Percentiles rank a stretch among this genome's conserved stretches.
Conservation (phyloP, 2,329 filamentous ascomycete genomes). For the Scytalidium sp. region DNA sequence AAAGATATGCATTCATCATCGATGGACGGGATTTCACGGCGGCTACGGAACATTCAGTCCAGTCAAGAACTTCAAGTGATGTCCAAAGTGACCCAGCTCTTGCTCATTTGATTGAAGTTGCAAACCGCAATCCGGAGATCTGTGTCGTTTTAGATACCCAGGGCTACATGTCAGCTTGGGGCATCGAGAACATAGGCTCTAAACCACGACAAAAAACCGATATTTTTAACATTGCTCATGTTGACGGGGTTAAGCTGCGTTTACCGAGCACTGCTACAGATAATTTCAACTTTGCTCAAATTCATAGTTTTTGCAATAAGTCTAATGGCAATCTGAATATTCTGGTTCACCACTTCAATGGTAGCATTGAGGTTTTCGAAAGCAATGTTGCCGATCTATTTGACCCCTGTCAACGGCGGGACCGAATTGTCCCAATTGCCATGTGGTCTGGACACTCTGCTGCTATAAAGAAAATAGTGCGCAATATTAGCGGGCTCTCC, state of each 20-base stretch:
- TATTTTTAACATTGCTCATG: conserved; percentile 83
- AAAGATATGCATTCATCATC: conserved; percentile 75
- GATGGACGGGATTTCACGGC: conserved; percentile 76
- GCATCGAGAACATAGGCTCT: conserved; percentile 79
- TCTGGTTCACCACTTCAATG: conserved; percentile 81
- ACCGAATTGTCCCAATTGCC: conserved; percentile 59
- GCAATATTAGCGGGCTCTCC: conserved; percentile 77
- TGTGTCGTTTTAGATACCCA: conserved; percentile 81
- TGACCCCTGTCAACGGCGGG: conserved; percentile 61
- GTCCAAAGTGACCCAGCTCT: conserved; percentile 65
- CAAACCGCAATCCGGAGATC: conserved; percentile 81
- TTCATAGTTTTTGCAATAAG: conserved; percentile 69
- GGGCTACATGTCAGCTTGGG: conserved; percentile 89
- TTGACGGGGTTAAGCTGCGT: conserved; percentile 55
- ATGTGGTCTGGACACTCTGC: conserved; percentile 83
- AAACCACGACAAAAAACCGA: conserved; percentile 63
- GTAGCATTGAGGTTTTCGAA: conserved; percentile 78
- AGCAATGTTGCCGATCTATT: conserved; percentile 77
- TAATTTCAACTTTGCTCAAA: conserved; percentile 55
- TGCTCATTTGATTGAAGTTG: conserved; percentile 81
- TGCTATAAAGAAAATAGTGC: conserved; percentile 79
- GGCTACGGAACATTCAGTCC: conserved; percentile 74
- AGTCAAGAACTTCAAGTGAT: conserved; percentile 47
- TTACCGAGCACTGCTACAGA: conserved; percentile 16
- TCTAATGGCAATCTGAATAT: conserved; percentile 65